phyloP scores from a whole-genome alignment of 768 basidiomycete genomes.

The Suillus hirtellus region DNA sequence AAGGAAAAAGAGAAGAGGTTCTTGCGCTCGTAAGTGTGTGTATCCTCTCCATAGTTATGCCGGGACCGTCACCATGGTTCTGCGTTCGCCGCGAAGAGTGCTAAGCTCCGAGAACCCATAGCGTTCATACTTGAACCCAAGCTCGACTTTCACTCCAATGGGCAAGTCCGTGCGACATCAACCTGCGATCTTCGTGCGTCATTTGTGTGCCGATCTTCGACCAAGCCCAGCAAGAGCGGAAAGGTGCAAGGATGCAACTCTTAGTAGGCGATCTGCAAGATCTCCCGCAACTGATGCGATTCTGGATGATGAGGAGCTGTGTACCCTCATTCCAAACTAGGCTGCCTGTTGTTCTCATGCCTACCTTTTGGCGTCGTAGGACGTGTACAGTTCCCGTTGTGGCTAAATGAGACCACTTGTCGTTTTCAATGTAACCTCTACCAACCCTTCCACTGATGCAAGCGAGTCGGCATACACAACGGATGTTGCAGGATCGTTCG shows the following conservation, averaged over 20 bases:
- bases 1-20: constrained; percentile 83
- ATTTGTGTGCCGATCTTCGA: constrained; percentile 78
- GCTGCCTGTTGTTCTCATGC: no score
- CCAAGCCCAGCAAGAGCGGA: constrained; percentile 36
- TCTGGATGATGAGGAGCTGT: constrained; percentile 86
- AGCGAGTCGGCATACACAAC: no score
- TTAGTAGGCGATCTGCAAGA: constrained; percentile 73
- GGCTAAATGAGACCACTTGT: no score
- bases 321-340: constrained; percentile 51
- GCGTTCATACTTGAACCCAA: constrained; percentile 89
- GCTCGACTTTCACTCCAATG: constrained; percentile 88
- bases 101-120: constrained; percentile 91
- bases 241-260: constrained; percentile 64
- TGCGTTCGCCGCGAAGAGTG: constrained; percentile 76
- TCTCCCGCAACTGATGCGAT: constrained; percentile 70
- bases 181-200: constrained; percentile 84
- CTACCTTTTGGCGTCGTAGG: no score
- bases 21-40: constrained; percentile 67
- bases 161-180: constrained; percentile 85
- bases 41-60: not conserved
- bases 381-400: no score
- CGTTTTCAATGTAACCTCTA: no score
- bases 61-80: not conserved
- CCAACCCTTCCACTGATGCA: no score
- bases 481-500: no score